Percentiles rank a stretch among this genome's conserved stretches.
phyloP scores from a whole-genome alignment of 2,329 filamentous ascomycete species.

The Phoma sp. region DNA sequence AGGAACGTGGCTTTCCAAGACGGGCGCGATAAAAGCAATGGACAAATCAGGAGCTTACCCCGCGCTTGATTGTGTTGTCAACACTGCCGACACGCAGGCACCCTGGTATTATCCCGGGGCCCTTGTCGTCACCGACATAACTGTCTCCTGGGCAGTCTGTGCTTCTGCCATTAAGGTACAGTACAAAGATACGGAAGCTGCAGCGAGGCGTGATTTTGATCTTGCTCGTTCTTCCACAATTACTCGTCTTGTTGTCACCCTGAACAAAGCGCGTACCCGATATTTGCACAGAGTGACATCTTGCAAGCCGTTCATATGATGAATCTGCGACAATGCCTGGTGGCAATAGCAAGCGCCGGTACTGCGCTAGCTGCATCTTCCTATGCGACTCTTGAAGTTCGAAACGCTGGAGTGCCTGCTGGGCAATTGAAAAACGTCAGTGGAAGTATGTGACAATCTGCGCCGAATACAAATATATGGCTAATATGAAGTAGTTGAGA shows the following conservation, averaged over 20 bases:
- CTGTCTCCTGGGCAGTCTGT: conserved; percentile 11
- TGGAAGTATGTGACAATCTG: conserved; percentile 27
- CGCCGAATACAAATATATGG: too few relatives aligned
- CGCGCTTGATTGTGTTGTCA: conserved; percentile 5
- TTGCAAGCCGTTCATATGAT: conserved; percentile 2
- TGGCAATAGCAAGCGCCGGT: conserved; percentile 3
- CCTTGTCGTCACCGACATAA: conserved; percentile 3
- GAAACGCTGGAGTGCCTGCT: conserved; percentile 23
- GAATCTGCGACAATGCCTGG: conserved; percentile 2
- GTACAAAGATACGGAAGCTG: conserved; percentile 5
- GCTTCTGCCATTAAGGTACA: conserved; percentile 1
- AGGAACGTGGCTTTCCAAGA: conserved; percentile 6
- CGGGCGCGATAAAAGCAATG: not conserved
- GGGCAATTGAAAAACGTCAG: conserved; percentile 33
- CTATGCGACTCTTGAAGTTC: conserved; percentile 18
- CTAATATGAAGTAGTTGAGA: conserved; percentile 18
- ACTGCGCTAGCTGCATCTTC: conserved; percentile 13
- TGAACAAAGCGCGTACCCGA: not conserved
- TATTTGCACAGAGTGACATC: not conserved
- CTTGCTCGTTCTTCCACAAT: not conserved
- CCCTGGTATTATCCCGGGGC: conserved; percentile 1
- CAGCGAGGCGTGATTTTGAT: not conserved
- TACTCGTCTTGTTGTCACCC: not conserved
- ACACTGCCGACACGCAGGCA: not conserved
- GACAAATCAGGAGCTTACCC: conserved; percentile 12